Evolutionary conservation across 139 green algal species (phyloP), one percentile per base, ranked within the genome.

Genomic region (Closterium sp.): DNA sequence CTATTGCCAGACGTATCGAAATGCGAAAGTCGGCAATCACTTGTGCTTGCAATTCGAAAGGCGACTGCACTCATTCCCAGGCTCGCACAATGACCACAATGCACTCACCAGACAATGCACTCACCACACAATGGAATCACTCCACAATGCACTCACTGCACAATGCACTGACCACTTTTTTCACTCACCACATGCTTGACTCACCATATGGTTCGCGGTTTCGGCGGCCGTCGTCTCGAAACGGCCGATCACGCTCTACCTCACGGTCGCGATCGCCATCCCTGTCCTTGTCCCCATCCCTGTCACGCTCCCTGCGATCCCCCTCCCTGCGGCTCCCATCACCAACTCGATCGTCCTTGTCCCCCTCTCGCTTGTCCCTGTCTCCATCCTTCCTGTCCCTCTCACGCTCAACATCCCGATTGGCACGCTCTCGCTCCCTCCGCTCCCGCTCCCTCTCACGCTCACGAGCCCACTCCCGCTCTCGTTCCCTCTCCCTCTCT

Each of bases 401-500:
- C 81, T 86, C 81, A 32, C 81, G n/a, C 81, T 86, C 81, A 32
- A 32, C 30, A 12, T 86, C 81, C 81, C 81, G 81, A 25, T 86
- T 33, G 0, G 30, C 81, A 32, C 81, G 81, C 81, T 86, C 81
- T 34, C 81, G n/a, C 81, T 86, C 81, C 81, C 81, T 86, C 81
- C 30, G 81, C 81, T 86, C 30, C 81, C 81, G n/a, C 30, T 86
- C 81, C 81, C 81, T 86, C 81, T 32, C 81, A 86, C 81, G 81
- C 30, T 86, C 81, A 1, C 43, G 43, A 69, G 43, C 43, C 43
- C 43, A 69, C 43, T 69, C 43, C 43, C 43, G 43, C 23, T 86
- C 81, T 23, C 30, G 81, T 8, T 33, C 30, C 81, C 30, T 86
- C 16, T 34, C 30, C 30, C 81, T 86, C 81, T 86, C 30, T 86